Evolutionary conservation across 1,284 basidiomycete species (phyloP).

Genomic region (Irpex lacteus): DNA sequence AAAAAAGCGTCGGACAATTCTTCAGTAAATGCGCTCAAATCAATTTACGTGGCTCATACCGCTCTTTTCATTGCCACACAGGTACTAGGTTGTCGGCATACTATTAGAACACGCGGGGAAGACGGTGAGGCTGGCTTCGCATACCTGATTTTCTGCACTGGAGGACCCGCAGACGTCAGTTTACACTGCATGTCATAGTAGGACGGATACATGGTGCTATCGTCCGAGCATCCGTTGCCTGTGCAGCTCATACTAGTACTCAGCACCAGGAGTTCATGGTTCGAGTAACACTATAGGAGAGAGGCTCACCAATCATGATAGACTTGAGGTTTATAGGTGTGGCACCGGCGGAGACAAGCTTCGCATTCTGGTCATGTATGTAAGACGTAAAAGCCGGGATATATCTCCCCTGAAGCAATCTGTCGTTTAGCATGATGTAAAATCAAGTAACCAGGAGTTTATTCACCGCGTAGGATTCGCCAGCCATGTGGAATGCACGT

Average conservation of each 20-base stretch:
- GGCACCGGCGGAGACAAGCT: conserved; percentile 50
- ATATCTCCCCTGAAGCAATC: conserved; percentile 62
- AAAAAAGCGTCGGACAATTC: background rate
- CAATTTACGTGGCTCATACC: conserved; percentile 26
- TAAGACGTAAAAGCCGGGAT: conserved; percentile 79
- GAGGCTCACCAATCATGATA: conserved; percentile 67
- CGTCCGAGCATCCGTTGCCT: conserved; percentile 45
- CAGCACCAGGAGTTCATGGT: background rate
- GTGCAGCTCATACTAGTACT: background rate
- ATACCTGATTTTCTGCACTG: conserved; percentile 25
- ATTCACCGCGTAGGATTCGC: conserved; percentile 64
- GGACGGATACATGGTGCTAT: conserved; percentile 22
- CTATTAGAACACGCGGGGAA: background rate
- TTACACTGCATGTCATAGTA: conserved; percentile 34
- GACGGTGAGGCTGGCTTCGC: background rate
- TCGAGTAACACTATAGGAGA: conserved; percentile 3
- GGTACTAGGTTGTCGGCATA: conserved; percentile 12
- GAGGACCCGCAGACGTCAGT: conserved; percentile 21
- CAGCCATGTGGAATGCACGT: conserved; percentile 66
- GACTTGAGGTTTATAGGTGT: conserved; percentile 77
- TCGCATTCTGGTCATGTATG: conserved; percentile 49
- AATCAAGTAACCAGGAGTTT: background rate
- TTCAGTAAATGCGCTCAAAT: background rate
- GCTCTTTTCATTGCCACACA: conserved; percentile 31
- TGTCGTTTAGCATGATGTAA: background rate